Base-by-base conservation (phyloP, 208 protist species). In the Wallacemonas collosoma region DNA sequence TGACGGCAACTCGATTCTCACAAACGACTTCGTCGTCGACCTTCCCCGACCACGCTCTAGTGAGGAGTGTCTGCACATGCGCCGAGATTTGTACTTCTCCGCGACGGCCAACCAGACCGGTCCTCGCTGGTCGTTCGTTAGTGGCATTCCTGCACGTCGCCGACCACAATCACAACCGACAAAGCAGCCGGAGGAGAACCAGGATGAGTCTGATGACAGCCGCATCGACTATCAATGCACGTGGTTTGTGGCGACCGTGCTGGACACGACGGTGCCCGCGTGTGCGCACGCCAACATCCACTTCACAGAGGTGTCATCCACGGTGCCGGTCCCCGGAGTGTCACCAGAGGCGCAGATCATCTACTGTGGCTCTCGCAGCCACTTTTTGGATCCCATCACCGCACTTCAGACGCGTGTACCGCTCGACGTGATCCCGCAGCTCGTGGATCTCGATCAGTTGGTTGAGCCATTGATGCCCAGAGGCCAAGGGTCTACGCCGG, bases 371-470 rank as follows among this genome's bases (percentile, higher is more conserved):
- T 79, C 81, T 1, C 73, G 77, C 36, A 76, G 71, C 39, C 72
- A 75, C 73, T 86, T 82, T 51, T 62, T 83, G 67, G 81, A 83
- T 45, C 81, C 81, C 35, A 80, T 86, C 44, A 73, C 74, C 0
- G 48, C 73, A 0, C 58, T 81, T 48, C 81, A 82, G 75, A 64
- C 78, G 57, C 74, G 75, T 12, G 77, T 86, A 11, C 81, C 81
- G 9, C 72, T 86, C 63, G 35, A 51, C 17, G 68, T 74, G 62
- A 68, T 82, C 0, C 69, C 77, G 8, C 26, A 57, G 11, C 54
- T 86, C 1, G 69, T 79, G 35, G 70, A 86, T 54, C 51, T 86
- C 14, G 70, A 71, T 2, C 36, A 62, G 3, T n/a, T 73, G 12
- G 50, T 41, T 12, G 60, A 65, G 60, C 60, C 60, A 4, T 9